Evolutionary conservation across 495 filamentous ascomycete genomes (phyloP).

Genomic region (Penicillium salamii): DNA sequence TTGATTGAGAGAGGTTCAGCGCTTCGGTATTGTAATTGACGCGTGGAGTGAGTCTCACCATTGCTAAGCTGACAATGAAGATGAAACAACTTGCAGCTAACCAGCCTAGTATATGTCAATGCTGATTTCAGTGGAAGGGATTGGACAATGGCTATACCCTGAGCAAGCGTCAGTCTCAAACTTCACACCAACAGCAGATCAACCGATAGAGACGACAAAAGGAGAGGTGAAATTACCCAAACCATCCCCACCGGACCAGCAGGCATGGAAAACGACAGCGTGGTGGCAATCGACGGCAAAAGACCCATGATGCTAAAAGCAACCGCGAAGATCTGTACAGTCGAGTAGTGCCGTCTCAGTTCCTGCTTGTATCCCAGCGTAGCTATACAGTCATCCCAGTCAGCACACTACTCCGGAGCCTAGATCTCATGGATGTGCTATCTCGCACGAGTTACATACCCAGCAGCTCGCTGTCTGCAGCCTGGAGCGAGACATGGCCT

Average conservation of each 20-base stretch:
- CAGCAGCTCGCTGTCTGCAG: conserved; percentile 31
- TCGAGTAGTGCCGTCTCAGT: conserved; percentile 62
- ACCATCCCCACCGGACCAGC: conserved; percentile 69
- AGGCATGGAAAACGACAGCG: conserved; percentile 61
- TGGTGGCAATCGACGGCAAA: conserved; percentile 67
- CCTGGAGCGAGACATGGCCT: conserved; percentile 4
- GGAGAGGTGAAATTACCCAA: no score
- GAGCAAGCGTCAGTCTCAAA: no score
- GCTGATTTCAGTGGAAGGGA: no score
- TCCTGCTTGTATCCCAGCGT: conserved; percentile 69
- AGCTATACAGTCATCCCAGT: conserved; percentile 12
- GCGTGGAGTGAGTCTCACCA: conserved; percentile 36
- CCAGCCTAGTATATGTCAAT: conserved; percentile 48
- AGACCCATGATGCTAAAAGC: conserved; percentile 74
- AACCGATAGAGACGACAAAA: no score
- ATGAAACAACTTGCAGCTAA: conserved; percentile 60
- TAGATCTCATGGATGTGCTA: neutral
- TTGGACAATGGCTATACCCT: no score
- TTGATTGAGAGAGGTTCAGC: neutral
- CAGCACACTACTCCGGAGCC: no score
- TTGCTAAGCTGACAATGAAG: conserved; percentile 63
- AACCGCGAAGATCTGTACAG: conserved; percentile 66
- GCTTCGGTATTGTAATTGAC: neutral
- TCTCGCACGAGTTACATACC: conserved; percentile 15
- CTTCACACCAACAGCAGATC: no score